These are phyloP conservation scores for Protomyces pachydermus DNA, from an alignment of 1,139 yeast species.

Conservation along the genomic window DNA sequence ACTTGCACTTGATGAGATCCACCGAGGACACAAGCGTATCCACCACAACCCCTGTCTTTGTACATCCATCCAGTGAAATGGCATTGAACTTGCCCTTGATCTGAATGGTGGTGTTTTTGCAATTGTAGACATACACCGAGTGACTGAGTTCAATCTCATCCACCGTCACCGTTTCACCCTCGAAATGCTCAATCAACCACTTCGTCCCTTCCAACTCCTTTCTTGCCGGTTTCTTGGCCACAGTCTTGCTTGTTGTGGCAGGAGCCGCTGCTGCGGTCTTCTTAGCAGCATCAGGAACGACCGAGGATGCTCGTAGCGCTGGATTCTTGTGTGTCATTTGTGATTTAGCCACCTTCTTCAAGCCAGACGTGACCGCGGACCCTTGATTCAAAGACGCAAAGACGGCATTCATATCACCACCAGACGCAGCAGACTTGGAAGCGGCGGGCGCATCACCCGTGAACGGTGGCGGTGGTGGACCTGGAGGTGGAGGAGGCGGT, in stretches of 20 bases:
- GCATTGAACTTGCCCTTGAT: conserved; percentile 91
- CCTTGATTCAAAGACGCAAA: conserved; percentile 90
- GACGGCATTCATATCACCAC: conserved; percentile 76
- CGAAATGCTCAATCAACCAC: conserved; percentile 83
- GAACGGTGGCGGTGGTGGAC: conserved; percentile 78
- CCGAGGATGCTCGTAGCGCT: conserved; percentile 54
- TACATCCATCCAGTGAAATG: conserved; percentile 69
- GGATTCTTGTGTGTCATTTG: conserved; percentile 96
- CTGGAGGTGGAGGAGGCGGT: conserved; percentile 51
- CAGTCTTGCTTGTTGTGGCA: conserved; percentile 43
- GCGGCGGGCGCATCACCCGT: conserved; percentile 42
- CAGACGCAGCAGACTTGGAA: conserved; percentile 35
- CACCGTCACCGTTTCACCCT: conserved; percentile 50
- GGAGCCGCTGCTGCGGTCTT: conserved; percentile 75
- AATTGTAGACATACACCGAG: conserved; percentile 80
- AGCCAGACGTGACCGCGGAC: conserved; percentile 70
- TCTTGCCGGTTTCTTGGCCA: conserved; percentile 36
- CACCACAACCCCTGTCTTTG: conserved; percentile 66
- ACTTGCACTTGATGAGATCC: conserved; percentile 74
- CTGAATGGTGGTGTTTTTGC: conserved; percentile 67
- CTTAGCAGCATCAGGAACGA: conserved; percentile 46
- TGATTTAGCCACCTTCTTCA: conserved; percentile 86
- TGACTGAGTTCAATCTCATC: conserved; percentile 81
- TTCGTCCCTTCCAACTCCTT: conserved; percentile 78
- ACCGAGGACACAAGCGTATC: conserved; percentile 84